A percentile compares a stretch with the other conserved stretches of the same genome.
These are phyloP conservation scores for Bonia amplexicaulis DNA, from an alignment of 176 grass and related monocot species.

Conservation along the genomic window DNA sequence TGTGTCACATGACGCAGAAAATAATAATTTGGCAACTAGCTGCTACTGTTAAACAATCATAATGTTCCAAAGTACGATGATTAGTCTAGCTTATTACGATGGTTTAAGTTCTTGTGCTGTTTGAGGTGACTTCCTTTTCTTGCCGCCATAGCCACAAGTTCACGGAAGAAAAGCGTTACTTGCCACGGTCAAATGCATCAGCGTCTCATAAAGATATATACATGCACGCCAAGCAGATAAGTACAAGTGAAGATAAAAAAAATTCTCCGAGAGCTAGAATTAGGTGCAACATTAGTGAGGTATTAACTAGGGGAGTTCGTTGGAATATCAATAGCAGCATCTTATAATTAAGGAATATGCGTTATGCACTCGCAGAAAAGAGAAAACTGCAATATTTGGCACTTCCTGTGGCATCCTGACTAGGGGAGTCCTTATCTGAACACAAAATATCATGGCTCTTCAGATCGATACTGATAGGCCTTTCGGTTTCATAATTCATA, in stretches of 20 bases:
- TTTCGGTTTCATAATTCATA: background rate
- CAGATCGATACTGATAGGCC: background rate
- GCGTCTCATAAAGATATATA: background rate
- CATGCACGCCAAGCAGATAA: background rate
- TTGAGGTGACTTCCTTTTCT: background rate
- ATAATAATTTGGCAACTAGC: slow-evolving; percentile 6
- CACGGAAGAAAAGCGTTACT: background rate
- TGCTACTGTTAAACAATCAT: background rate
- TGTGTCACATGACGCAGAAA: background rate
- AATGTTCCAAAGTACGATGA: background rate
- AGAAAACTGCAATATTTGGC: background rate
- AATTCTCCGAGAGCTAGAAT: background rate
- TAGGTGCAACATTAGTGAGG: background rate
- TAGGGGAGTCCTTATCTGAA: background rate
- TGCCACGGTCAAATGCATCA: background rate
- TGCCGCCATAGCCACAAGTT: background rate
- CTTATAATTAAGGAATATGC: background rate
- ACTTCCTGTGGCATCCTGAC: background rate
- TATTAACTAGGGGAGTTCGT: background rate
- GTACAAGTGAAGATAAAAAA: background rate
- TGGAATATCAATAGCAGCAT: background rate
- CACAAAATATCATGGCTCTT: background rate
- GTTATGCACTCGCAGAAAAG: background rate
- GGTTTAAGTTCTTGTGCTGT: background rate
- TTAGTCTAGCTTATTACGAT: background rate